phyloP scores from a whole-genome alignment of 2,329 filamentous ascomycete species.

The Ophiostoma sp. region DNA sequence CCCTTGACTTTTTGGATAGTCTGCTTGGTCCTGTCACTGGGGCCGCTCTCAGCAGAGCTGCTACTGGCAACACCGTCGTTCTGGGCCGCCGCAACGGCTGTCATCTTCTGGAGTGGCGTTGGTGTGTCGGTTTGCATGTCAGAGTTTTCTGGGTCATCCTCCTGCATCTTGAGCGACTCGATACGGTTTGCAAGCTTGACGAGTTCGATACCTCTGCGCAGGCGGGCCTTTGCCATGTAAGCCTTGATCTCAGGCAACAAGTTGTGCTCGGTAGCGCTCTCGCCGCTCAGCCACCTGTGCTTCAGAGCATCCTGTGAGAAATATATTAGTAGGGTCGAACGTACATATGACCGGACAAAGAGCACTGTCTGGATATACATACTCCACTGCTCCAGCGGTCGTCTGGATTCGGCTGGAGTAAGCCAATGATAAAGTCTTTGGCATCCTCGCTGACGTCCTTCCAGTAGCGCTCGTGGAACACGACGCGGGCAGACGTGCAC shows the following conservation, averaged over 20 bases:
- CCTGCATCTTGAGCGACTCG: constrained; percentile 88
- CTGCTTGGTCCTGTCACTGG: constrained; percentile 41
- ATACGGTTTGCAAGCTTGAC: constrained; percentile 96
- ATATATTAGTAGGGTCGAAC: constrained; percentile 4
- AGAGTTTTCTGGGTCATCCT: constrained; percentile 77
- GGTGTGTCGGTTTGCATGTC: constrained; percentile 67
- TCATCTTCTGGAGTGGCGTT: constrained; percentile 46
- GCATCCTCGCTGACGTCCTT: constrained; percentile 94
- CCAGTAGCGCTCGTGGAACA: constrained; percentile 99
- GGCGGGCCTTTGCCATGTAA: constrained; percentile 86
- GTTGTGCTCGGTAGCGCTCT: constrained; percentile 93
- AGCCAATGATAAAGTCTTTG: constrained; percentile 84
- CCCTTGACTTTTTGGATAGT: constrained; percentile 55
- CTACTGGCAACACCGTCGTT: background rate
- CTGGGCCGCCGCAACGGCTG: background rate
- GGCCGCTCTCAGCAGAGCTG: background rate
- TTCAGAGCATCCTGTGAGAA: constrained; percentile 66
- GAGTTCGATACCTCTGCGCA: constrained; percentile 91
- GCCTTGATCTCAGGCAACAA: constrained; percentile 95
- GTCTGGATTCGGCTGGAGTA: constrained; percentile 77
- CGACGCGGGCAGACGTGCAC: constrained; percentile 77
- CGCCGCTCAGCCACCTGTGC: constrained; percentile 86
- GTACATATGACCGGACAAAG: background rate
- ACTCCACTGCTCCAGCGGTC: constrained; percentile 77
- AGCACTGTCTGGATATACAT: constrained; percentile 36